phyloP scores from a whole-genome alignment of 208 protist genomes.

The Leishmania aethiopica region DNA sequence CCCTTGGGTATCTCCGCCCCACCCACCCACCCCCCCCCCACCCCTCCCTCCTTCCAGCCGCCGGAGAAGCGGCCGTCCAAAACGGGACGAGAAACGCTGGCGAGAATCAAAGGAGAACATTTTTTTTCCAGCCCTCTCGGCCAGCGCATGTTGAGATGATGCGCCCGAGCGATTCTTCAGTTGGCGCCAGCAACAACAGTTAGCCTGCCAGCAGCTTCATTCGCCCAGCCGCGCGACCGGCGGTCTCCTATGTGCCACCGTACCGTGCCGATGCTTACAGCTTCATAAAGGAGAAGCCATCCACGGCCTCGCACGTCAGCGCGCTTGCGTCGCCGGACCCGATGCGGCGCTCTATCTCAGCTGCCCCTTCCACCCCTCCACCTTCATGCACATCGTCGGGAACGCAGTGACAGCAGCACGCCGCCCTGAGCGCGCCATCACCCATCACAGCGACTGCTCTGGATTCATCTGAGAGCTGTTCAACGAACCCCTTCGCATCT shows the following conservation, averaged over 20 bases:
- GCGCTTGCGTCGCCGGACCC: not conserved
- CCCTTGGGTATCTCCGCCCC: not conserved
- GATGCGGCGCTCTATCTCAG: not conserved
- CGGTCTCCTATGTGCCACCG: constrained; percentile 21
- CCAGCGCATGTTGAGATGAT: not conserved
- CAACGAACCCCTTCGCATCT: not conserved
- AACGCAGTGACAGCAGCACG: not conserved
- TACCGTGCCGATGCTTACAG: constrained; percentile 12
- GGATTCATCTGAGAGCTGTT: not conserved
- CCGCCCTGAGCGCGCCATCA: not conserved
- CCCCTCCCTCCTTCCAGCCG: not conserved
- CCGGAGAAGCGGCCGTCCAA: not conserved
- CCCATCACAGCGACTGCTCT: not conserved
- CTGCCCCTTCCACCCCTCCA: not conserved
- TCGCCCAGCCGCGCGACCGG: not conserved
- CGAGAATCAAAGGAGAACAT: not conserved
- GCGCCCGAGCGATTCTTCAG: not conserved
- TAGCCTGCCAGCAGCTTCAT: not conserved
- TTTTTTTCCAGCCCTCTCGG: not conserved
- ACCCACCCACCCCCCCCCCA: too few species aligned
- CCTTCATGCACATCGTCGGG: not conserved
- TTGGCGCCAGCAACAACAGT: not conserved
- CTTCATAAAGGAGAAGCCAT: constrained; percentile 18
- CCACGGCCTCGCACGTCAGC: not conserved
- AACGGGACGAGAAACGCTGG: not conserved